These are phyloP conservation scores for Pisolithus tinctorius DNA, from an alignment of 768 basidiomycete species.

Conservation along the genomic window DNA sequence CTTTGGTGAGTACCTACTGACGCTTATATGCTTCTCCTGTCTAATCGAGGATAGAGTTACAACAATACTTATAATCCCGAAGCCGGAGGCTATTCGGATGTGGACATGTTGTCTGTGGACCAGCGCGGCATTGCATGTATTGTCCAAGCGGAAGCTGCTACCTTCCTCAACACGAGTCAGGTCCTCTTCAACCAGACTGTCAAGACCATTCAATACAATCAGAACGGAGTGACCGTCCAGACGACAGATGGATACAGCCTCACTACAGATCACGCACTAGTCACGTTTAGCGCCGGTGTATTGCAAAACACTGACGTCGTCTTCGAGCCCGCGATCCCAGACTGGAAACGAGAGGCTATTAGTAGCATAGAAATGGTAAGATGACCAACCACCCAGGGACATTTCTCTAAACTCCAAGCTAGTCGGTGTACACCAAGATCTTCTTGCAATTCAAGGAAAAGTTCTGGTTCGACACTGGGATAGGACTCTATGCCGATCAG, in stretches of 20 bases:
- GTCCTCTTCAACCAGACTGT: conserved; percentile 46
- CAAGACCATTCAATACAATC: conserved; percentile 37
- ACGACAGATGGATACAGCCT: conserved; percentile 38
- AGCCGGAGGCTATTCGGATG: conserved; percentile 52
- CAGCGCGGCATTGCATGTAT: conserved; percentile 56
- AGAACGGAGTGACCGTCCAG: conserved; percentile 40
- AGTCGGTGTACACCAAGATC: conserved; percentile 61
- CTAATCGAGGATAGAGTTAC: conserved; percentile 37
- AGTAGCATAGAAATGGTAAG: conserved; percentile 54
- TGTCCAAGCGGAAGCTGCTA: conserved; percentile 48
- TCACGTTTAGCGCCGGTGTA: conserved; percentile 67
- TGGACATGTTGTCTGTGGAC: conserved; percentile 50
- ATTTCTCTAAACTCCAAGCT: background rate
- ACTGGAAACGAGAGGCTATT: conserved; percentile 59
- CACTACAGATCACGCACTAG: conserved; percentile 50
- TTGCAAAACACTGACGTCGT: conserved; percentile 55
- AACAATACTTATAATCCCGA: conserved; percentile 51
- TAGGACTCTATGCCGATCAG: conserved; percentile 51
- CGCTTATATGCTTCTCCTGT: background rate
- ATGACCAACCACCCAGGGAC: background rate
- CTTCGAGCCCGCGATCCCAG: conserved; percentile 49
- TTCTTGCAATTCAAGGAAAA: conserved; percentile 56
- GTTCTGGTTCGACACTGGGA: conserved; percentile 51
- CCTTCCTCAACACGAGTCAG: conserved; percentile 44
- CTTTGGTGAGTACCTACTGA: conserved; percentile 39